Base-by-base conservation (phyloP, 305 asterid genomes). In the Rubia occidens region DNA sequence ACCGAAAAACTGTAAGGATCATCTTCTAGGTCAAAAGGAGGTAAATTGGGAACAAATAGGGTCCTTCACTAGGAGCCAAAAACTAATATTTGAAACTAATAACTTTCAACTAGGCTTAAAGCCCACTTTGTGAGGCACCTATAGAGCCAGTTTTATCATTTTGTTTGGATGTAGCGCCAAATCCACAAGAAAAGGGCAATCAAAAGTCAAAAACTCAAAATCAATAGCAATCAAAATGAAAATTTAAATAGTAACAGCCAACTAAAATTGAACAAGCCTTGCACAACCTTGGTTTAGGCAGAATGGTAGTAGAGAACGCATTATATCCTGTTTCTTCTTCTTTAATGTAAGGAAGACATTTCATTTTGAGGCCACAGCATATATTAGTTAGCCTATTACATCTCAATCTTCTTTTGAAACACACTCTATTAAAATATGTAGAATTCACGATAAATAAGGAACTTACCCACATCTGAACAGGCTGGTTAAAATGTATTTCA, bases 391-490 rank as follows among this genome's bases (percentile, higher is more conserved):
- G 71, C 71, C n/a, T 67, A 53, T 32, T 32, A 24, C 1, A 40
- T 17, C 29, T 35, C 62, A 13, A n/a, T 40, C 51, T 40, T 40
- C 11, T 35, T 8, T 35, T 13, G 5, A 47, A 65, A 14, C 60
- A 7, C 2, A 35, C 17, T 18, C 45, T 29, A 45, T 66, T 8
- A 51, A 32, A 29, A 62, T 42, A 51, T 14, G 55, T 11, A 69
- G 58, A 45, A 55, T 20, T 44, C 18, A 29, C 26, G 11, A 69
- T 56, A 40, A 42, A 58, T 53, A 72, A 53, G 58, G 21, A 68
- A 84, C 99, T 86, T 86, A 95, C 98, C 99, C 98, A 95, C 96
- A 91, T 95, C 85, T 89, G 98, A 60, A 89, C 87, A 74, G 99
- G 99, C 81, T 95, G 98, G 78, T 85, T 89, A 76, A 88, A 84